Base-by-base conservation (phyloP, 495 filamentous ascomycete species). In the Xylaria flabelliformis region DNA sequence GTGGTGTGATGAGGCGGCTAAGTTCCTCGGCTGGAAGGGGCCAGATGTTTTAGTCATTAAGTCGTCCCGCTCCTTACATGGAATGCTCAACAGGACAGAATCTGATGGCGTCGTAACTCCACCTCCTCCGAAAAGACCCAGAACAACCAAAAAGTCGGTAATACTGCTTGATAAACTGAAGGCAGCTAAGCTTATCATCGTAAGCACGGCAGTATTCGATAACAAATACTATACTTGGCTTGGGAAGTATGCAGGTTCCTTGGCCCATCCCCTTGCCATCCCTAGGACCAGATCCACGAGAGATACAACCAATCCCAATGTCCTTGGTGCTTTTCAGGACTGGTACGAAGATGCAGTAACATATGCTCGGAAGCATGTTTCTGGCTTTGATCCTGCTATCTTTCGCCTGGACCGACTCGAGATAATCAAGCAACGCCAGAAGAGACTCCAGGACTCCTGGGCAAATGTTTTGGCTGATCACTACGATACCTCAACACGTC, bases 1-100 rank as follows among this genome's bases (percentile, higher is more conserved):
- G 75, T 97, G 94, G 94, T 67, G 70, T 8, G 74, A 75, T 0
- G 91, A 96, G 73, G 85, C 89, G 4, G 26, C 44, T 0, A 89
- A 90, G 55, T 95, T 94, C 73, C 71, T 83, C 36, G 78, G 77
- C 0, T 42, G 75, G 1, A 4, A 39, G 0, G 73, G 71, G 0
- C 79, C 83, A 29, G 79, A 82, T 0, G 75, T 91, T 1, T 36
- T 91, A 6, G 70, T 79, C 3, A 83, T 91, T 66, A 72, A 67
- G 9, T 77, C 55, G 0, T 42, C 74, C 10, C 48, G 70, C 2
- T 78, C 77, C 3, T 77, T 90, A 12, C 17, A 69, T 2, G 73
- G 82, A 24, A 0, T 19, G 9, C 63, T 72, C 51, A 42, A 21
- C 1, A 3, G 8, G 2, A 21, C n/a, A 10, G 56, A 62, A 29